Base-by-base conservation (phyloP, 2,329 filamentous ascomycete species). In the Atkinsonella texensis region DNA sequence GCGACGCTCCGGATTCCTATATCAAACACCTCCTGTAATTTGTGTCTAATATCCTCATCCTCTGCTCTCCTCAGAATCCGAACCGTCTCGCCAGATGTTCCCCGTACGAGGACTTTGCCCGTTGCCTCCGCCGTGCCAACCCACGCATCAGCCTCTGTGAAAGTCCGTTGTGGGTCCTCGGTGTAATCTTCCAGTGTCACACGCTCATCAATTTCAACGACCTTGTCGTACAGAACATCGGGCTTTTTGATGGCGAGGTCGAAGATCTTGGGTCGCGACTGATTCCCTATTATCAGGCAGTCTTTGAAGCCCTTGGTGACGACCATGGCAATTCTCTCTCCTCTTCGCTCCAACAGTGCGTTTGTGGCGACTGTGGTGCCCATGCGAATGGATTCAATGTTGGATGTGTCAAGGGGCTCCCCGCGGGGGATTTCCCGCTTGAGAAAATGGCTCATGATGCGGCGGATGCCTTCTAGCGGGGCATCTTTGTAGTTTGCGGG, bases 361-460 rank as follows among this genome's bases (percentile, higher is more conserved):
- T 89, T 89, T 0, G 85, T 89, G 1, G 85, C 85, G 2, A 89
- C 85, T 0, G 85, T 89, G 0, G 85, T 89, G n/a, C 85, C 85
- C 84, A 88, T 88, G 20, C 85, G 80, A 59, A 88, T 87, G 52
- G 80, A 84, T 62, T 85, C 81, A 39, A 72, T 64, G 11, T 64
- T 59, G 0, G 61, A 63, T 1, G 68, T 62, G 11, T 70, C 65
- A 11, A 71, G 49, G 7, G 64, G 51, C 1, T 63, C 58, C 1
- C 65, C 67, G 5, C 66, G 59, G 0, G 68, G 65, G 15, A 70
- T 59, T 2, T 62, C 54, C 6, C 59, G 59, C 3, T 61, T 60
- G 1, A 63, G 62, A 6, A 64, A 66, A 15, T 61, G 58, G 57
- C 65, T 67, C 11, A 70, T 56, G 23, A 72, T 67, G 32, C 66